Conservation (phyloP, 164 flowering plant genomes). For the Magnolia kwangsiensis region DNA sequence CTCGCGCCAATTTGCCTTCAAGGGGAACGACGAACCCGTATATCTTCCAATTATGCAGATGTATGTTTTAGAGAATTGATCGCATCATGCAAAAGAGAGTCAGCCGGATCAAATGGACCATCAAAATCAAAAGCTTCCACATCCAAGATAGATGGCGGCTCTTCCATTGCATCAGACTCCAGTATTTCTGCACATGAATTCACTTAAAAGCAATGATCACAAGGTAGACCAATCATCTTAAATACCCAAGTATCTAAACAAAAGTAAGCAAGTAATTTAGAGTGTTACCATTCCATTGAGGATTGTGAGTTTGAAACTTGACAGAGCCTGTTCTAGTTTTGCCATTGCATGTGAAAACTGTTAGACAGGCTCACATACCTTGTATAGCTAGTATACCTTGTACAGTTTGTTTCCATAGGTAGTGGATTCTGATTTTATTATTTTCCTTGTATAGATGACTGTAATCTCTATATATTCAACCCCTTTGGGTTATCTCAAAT, state of each 20-base stretch:
- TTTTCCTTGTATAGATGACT: too few species aligned
- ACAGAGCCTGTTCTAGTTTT: constrained; percentile 81
- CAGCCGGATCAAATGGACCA: constrained; percentile 72
- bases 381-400: too few species aligned
- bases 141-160: constrained; percentile 81
- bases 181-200: constrained; percentile 56
- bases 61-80: constrained; percentile 65
- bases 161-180: constrained; percentile 87
- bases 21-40: constrained; percentile 75
- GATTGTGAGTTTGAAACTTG: constrained; percentile 67
- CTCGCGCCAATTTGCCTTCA: constrained; percentile 62
- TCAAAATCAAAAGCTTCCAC: constrained; percentile 82
- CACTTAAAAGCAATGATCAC: background rate
- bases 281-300: constrained; percentile 69
- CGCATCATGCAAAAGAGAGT: constrained; percentile 79
- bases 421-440: too few species aligned
- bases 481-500: too few species aligned
- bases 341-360: constrained; percentile 73
- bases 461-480: too few species aligned
- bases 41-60: constrained; percentile 62
- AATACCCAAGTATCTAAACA: background rate
- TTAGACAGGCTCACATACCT: too few species aligned
- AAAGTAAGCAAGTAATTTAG: background rate
- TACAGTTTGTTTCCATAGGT: too few species aligned
- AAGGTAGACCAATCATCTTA: background rate